Evolutionary conservation across 208 protist species (phyloP).

Genomic region (Crithidia sp.): DNA sequence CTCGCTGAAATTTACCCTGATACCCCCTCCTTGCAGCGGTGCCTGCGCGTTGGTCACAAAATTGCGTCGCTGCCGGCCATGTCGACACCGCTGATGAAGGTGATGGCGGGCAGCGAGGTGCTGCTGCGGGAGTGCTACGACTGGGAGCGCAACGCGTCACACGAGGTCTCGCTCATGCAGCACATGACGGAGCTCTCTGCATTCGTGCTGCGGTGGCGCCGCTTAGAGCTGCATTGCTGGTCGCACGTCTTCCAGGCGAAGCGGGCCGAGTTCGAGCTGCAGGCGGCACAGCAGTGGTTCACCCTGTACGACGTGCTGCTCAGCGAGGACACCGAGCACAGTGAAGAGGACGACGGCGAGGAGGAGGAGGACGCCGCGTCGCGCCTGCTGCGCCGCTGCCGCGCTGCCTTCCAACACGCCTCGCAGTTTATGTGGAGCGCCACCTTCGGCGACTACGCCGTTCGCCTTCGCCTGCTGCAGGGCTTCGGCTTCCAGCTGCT

Average conservation of each 20-base stretch:
- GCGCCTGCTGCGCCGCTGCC: slow-evolving; percentile 36
- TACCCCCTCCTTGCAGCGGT: slow-evolving; percentile 87
- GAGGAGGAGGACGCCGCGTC: slow-evolving; percentile 28
- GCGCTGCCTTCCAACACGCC: slow-evolving; percentile 55
- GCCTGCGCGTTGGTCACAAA: slow-evolving; percentile 78
- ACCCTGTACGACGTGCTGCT: slow-evolving; percentile 76
- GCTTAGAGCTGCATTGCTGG: slow-evolving; percentile 97
- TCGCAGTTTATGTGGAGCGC: slow-evolving; percentile 84
- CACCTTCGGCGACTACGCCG: slow-evolving; percentile 79
- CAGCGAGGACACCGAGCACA: slow-evolving; percentile 1
- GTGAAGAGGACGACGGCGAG: background rate
- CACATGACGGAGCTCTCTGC: slow-evolving; percentile 90
- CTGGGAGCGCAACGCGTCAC: slow-evolving; percentile 96
- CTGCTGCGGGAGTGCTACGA: slow-evolving; percentile 94
- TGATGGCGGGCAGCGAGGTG: slow-evolving; percentile 95
- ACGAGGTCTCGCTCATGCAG: slow-evolving; percentile 85
- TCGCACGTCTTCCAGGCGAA: slow-evolving; percentile 87
- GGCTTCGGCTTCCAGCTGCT: slow-evolving; percentile 78
- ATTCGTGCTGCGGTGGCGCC: slow-evolving; percentile 97
- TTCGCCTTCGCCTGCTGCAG: slow-evolving; percentile 65
- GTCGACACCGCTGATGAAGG: slow-evolving; percentile 92
- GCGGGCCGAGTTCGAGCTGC: slow-evolving; percentile 71
- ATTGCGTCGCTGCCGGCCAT: slow-evolving; percentile 89
- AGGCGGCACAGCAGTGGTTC: slow-evolving; percentile 79
- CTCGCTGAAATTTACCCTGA: slow-evolving; percentile 92